These are phyloP conservation scores for Mycena maculata DNA, from an alignment of 768 basidiomycete genomes.

Conservation along the genomic window DNA sequence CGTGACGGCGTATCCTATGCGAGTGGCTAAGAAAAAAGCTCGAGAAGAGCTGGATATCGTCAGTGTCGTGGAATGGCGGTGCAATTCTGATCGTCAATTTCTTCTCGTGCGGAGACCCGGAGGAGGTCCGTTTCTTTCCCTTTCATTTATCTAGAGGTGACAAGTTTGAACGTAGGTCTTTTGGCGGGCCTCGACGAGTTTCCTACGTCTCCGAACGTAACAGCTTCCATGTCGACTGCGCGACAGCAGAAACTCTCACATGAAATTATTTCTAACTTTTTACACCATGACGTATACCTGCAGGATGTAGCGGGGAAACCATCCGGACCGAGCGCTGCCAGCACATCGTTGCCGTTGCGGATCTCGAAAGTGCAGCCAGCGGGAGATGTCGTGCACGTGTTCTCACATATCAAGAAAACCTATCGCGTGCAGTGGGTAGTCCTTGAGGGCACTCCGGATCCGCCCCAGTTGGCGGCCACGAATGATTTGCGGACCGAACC, in stretches of 20 bases:
- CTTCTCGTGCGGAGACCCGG: conserved; percentile 86
- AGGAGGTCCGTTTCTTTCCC: conserved; percentile 63
- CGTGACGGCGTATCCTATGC: conserved; percentile 91
- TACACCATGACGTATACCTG: conserved; percentile 46
- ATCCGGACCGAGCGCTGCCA: neutral
- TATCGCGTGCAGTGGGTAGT: conserved; percentile 82
- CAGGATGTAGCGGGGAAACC: conserved; percentile 21
- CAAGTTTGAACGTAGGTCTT: conserved; percentile 66
- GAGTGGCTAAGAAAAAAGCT: conserved; percentile 81
- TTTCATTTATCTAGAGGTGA: neutral
- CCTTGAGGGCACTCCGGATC: conserved; percentile 64
- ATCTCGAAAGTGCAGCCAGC: conserved; percentile 62
- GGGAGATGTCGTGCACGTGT: conserved; percentile 82
- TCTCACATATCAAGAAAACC: conserved; percentile 92
- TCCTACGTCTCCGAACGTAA: conserved; percentile 71
- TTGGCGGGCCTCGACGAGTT: conserved; percentile 93
- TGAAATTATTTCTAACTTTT: conserved; percentile 52
- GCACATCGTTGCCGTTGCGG: conserved; percentile 37
- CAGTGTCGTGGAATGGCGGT: conserved; percentile 85
- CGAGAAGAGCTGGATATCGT: conserved; percentile 89
- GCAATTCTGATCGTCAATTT: conserved; percentile 62
- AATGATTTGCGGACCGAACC: conserved; percentile 16
- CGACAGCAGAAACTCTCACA: conserved; percentile 47
- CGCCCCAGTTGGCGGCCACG: conserved; percentile 47
- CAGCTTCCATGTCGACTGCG: conserved; percentile 52